These are phyloP conservation scores for Perkinsus chesapeaki DNA, from an alignment of 169 alveolate genomes.

Conservation along the genomic window DNA sequence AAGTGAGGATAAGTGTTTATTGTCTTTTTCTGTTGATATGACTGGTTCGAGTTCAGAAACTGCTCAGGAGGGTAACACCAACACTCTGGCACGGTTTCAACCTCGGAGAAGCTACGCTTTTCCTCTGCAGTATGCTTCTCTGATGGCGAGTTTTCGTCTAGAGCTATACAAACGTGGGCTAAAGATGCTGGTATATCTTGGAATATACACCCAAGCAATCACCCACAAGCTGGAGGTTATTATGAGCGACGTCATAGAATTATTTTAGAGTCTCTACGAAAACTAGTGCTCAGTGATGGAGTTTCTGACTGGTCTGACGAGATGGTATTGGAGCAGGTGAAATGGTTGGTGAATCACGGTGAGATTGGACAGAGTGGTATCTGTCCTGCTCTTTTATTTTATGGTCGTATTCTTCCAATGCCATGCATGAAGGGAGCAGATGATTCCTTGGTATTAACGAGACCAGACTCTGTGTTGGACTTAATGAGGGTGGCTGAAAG, in stretches of 20 bases:
- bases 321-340: background rate
- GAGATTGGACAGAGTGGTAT: background rate
- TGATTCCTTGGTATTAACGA: background rate
- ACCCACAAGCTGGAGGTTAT: background rate
- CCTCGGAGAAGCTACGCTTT: no score
- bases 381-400: background rate
- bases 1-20: background rate
- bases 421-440: background rate
- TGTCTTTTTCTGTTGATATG: background rate
- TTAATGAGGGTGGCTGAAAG: background rate
- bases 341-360: background rate
- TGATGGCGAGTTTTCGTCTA: background rate
- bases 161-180: background rate
- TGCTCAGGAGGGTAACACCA: background rate
- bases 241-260: background rate
- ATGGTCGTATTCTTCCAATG: background rate
- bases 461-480: background rate
- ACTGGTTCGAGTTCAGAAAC: background rate
- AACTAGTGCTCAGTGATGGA: background rate
- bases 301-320: background rate
- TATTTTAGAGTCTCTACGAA: background rate
- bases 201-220: background rate
- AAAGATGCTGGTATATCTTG: background rate
- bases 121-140: no score
- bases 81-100: no score